A percentile compares a stretch with the other conserved stretches of the same genome.
phyloP scores from a whole-genome alignment of 169 alveolate species.

The Babesia caballi region DNA sequence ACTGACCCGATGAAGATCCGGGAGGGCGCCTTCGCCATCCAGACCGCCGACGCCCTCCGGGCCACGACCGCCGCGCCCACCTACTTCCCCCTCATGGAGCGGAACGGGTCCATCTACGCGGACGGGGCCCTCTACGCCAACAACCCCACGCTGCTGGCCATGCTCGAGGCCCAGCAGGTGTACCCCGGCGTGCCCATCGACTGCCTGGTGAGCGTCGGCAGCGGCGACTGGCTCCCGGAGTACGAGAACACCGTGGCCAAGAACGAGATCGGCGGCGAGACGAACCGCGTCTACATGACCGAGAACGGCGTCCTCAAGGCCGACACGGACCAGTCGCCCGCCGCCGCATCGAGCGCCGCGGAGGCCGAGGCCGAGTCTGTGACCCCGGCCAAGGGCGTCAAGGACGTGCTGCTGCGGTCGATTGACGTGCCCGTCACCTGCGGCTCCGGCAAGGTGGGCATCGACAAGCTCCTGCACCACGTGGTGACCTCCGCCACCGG shows the following conservation, averaged over 20 bases:
- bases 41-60: conserved; percentile 69
- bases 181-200: conserved; percentile 76
- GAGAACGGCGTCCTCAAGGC: neutral
- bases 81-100: conserved; percentile 74
- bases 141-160: conserved; percentile 83
- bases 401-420: conserved; percentile 15
- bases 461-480: conserved; percentile 47
- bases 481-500: conserved; percentile 43
- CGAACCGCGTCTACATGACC: neutral
- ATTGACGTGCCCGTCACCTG: neutral
- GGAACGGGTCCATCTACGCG: conserved; percentile 71
- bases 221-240: conserved; percentile 61
- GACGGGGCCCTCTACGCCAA: conserved; percentile 86
- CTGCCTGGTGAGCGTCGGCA: conserved; percentile 80
- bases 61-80: conserved; percentile 88
- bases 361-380: neutral
- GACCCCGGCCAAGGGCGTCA: conserved; percentile 12
- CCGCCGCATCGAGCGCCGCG: neutral
- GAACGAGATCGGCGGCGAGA: neutral
- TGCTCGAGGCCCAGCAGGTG: conserved; percentile 75
- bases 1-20: neutral
- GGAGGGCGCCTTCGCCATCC: conserved; percentile 43
- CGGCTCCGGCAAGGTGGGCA: conserved; percentile 13
- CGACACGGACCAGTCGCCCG: neutral
- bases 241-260: neutral